Evolutionary conservation across 139 green algal genomes (phyloP).

Genomic region (Penium margaritaceum): DNA sequence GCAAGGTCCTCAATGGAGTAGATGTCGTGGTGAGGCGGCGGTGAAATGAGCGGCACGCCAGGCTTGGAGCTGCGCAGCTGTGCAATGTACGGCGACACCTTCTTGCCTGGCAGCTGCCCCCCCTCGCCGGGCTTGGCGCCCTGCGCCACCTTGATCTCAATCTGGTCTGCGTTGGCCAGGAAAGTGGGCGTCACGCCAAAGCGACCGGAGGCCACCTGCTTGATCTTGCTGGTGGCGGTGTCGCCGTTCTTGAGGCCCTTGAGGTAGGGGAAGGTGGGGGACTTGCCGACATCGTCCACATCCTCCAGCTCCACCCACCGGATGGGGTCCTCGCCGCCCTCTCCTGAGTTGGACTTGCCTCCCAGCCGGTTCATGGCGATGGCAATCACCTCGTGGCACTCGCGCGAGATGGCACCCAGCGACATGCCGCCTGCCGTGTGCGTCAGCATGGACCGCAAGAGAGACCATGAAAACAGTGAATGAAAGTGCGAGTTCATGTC

Average conservation of each 20-base stretch:
- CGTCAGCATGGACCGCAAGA: too few species aligned
- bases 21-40: conserved; percentile 98
- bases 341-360: conserved; percentile 83
- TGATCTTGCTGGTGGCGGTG: conserved; percentile 90
- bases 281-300: conserved; percentile 68
- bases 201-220: conserved; percentile 89
- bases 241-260: conserved; percentile 85
- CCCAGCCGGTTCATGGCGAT: conserved; percentile 98
- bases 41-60: conserved; percentile 94
- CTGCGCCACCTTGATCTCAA: conserved; percentile 98
- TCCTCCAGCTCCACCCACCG: conserved; percentile 60
- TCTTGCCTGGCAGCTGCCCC: conserved; percentile 82
- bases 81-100: conserved; percentile 89
- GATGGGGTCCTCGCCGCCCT: conserved; percentile 76
- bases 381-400: conserved; percentile 97
- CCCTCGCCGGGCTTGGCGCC: conserved; percentile 79
- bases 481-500: too few species aligned
- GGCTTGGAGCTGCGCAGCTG: conserved; percentile 86
- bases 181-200: conserved; percentile 97
- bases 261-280: conserved; percentile 76
- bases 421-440: conserved; percentile 89
- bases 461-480: too few species aligned
- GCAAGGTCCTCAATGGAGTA: conserved; percentile 99
- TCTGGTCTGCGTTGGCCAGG: conserved; percentile 92
- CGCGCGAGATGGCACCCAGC: conserved; percentile 87